Evolutionary conservation across 768 basidiomycete species (phyloP).

Genomic region (Leccinellum rugosiceps): DNA sequence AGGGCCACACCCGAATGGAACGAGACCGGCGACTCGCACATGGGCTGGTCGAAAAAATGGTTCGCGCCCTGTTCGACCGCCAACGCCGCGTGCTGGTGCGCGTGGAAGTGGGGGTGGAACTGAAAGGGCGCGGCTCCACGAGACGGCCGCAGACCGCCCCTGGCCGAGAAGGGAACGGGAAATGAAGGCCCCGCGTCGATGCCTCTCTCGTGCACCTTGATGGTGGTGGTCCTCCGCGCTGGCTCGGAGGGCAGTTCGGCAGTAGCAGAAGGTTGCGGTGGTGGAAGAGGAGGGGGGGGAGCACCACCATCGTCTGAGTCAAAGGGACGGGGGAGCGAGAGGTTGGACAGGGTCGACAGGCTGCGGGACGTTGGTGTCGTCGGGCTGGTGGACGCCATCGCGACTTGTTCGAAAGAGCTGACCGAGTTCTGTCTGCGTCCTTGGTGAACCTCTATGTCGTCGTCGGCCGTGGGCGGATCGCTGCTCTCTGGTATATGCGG

Average conservation of each 20-base stretch:
- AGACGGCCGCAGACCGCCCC: not conserved
- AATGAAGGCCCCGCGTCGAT: conserved; percentile 14
- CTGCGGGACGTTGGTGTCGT: not conserved
- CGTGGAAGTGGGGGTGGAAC: not conserved
- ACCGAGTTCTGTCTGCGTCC: conserved; percentile 9
- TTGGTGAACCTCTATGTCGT: not conserved
- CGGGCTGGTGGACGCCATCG: conserved; percentile 8
- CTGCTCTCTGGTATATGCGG: conserved; percentile 1
- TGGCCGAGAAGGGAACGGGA: not conserved
- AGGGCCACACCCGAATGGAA: not conserved
- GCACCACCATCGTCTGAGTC: conserved; percentile 17
- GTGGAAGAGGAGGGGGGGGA: not conserved
- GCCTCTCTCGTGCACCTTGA: conserved; percentile 16
- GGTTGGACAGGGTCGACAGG: conserved; percentile 14
- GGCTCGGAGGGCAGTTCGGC: not conserved
- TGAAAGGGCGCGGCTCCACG: not conserved
- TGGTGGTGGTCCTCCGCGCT: not conserved
- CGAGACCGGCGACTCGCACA: conserved; percentile 25
- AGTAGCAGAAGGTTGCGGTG: not conserved
- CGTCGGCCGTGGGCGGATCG: not conserved
- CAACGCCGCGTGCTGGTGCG: not conserved
- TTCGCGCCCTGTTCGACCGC: conserved; percentile 1
- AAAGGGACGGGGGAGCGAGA: conserved; percentile 20
- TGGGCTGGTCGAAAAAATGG: conserved; percentile 5
- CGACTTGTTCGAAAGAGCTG: conserved; percentile 17